Evolutionary conservation across 2,329 filamentous ascomycete species (phyloP).

Genomic region (Dryadomyces quercivorus): DNA sequence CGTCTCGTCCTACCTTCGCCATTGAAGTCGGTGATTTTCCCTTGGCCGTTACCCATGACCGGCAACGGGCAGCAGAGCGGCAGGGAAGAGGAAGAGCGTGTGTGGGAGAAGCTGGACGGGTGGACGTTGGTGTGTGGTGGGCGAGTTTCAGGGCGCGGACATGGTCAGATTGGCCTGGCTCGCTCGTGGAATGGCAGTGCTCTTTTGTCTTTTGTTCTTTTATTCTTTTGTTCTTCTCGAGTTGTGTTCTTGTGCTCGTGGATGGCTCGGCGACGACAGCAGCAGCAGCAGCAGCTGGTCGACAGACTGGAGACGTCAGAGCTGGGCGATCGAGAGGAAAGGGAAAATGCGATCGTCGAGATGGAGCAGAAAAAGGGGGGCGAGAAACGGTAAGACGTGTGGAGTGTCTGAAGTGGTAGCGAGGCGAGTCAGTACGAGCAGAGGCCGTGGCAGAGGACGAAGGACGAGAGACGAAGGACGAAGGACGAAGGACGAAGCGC

Average conservation of each 20-base stretch:
- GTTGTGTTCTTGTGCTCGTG: not conserved
- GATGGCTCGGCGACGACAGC: no score
- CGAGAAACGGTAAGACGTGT: not conserved
- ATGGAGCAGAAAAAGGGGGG: not conserved
- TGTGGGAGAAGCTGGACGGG: not conserved
- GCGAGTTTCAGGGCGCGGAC: not conserved
- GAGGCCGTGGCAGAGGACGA: no score
- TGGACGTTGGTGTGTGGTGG: not conserved
- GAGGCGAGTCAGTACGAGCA: not conserved
- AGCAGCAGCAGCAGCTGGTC: no score
- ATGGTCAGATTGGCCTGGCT: not conserved
- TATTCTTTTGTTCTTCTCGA: not conserved
- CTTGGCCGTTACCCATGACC: constrained; percentile 84
- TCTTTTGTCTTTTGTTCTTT: not conserved
- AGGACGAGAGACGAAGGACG: not conserved
- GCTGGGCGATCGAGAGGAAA: not conserved
- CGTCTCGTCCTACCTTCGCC: constrained; percentile 58
- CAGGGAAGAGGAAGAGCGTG: not conserved
- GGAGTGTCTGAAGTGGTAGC: not conserved
- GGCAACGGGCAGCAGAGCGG: not conserved
- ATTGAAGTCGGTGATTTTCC: constrained; percentile 83
- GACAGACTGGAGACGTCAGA: not conserved
- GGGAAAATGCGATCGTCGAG: not conserved
- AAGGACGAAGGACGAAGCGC: not conserved
- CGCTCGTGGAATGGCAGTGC: not conserved